Evolutionary conservation across 805 yeast genomes (phyloP).

Genomic region (Helenozyma baotianmanensis): DNA sequence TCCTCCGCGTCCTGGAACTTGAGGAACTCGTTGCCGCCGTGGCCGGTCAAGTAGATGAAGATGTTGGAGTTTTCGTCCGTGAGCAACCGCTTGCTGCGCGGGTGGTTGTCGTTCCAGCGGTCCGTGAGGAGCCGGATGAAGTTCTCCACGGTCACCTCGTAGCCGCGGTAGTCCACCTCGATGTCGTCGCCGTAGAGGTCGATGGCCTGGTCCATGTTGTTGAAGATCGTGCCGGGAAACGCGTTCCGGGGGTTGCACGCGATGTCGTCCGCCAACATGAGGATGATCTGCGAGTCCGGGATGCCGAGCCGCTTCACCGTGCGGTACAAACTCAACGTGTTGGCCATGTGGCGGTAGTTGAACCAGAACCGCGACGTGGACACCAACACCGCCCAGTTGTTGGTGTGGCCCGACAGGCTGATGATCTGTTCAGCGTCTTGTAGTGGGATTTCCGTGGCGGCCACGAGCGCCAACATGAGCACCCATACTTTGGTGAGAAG

Average conservation of each 20-base stretch:
- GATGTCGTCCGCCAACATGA: constrained; percentile 95
- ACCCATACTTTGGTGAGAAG: too few species aligned
- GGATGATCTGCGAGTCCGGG: constrained; percentile 94
- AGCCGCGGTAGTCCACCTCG: constrained; percentile 96
- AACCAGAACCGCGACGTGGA: constrained; percentile 98
- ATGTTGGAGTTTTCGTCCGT: constrained; percentile 95
- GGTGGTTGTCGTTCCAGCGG: constrained; percentile 93
- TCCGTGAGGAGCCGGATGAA: constrained; percentile 90
- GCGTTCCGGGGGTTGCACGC: constrained; percentile 96
- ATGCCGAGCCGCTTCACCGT: constrained; percentile 95
- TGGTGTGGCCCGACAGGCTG: constrained; percentile 48
- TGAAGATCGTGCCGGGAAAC: constrained; percentile 93
- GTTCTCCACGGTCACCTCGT: constrained; percentile 96
- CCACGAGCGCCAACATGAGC: background rate
- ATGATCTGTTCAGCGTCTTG: constrained; percentile 16
- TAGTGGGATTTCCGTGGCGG: background rate
- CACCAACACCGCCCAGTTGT: constrained; percentile 83
- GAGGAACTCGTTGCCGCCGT: constrained; percentile 96
- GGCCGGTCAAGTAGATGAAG: constrained; percentile 94
- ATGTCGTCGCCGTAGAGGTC: constrained; percentile 92
- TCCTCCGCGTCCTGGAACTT: constrained; percentile 99
- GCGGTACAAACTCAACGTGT: constrained; percentile 87
- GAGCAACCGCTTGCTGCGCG: constrained; percentile 81
- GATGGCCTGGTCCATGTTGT: constrained; percentile 84
- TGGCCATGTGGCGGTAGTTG: constrained; percentile 97